Evolutionary conservation across 1,284 basidiomycete species (phyloP).

Genomic region (Ceratobasidium sp.): DNA sequence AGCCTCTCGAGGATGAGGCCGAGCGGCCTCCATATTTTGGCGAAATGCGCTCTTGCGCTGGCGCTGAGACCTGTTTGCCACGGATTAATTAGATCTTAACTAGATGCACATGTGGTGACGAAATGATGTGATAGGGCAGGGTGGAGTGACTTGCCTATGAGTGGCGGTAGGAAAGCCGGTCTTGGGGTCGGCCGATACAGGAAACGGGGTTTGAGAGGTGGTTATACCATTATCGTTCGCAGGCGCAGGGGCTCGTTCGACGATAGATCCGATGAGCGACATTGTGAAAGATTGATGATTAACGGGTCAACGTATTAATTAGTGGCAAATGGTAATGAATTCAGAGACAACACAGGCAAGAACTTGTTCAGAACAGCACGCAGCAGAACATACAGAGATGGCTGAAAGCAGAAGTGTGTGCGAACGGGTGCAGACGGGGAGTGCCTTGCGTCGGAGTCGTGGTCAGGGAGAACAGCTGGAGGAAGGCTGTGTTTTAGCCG

Average conservation of each 20-base stretch:
- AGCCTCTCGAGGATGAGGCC: conserved; percentile 23
- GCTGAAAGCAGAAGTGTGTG: conserved; percentile 18
- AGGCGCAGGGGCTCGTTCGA: conserved; percentile 40
- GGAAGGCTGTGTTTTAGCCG: background rate
- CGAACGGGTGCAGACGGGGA: conserved; percentile 9
- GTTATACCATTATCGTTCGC: background rate
- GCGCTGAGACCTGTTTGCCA: conserved; percentile 28
- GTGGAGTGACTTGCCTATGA: conserved; percentile 38
- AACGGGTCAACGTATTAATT: background rate
- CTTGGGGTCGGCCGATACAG: conserved; percentile 44
- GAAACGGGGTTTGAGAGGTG: conserved; percentile 39
- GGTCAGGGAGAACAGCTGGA: background rate
- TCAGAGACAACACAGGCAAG: background rate
- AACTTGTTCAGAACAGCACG: conserved; percentile 9
- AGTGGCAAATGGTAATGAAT: background rate
- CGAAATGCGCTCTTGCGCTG: conserved; percentile 48
- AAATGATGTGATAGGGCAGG: background rate
- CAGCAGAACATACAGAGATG: conserved; percentile 25
- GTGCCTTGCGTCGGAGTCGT: conserved; percentile 16
- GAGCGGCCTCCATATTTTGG: conserved; percentile 44
- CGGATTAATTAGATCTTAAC: background rate
- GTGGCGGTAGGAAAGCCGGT: conserved; percentile 49
- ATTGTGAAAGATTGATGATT: conserved; percentile 16
- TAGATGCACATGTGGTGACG: background rate
- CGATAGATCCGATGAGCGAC: conserved; percentile 45